A percentile compares a stretch with the other conserved stretches of the same genome.
These are phyloP conservation scores for Calocera cornea DNA, from an alignment of 768 basidiomycete genomes.

Conservation along the genomic window DNA sequence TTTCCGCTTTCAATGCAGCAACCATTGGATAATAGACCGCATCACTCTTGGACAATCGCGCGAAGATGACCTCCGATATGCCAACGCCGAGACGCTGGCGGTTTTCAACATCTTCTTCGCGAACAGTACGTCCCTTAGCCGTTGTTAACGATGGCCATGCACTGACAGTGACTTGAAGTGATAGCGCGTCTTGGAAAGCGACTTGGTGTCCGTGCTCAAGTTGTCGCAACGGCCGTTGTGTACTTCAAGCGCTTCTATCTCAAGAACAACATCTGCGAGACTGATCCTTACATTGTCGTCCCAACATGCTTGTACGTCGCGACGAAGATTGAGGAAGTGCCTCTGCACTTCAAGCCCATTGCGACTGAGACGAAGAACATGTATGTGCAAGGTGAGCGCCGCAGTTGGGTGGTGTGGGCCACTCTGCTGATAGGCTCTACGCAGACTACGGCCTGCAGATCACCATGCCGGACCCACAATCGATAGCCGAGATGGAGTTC, in stretches of 20 bases:
- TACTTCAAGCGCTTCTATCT: conserved; percentile 96
- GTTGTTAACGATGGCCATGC: background rate
- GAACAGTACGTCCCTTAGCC: conserved; percentile 39
- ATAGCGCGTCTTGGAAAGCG: conserved; percentile 81
- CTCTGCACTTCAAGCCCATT: conserved; percentile 86
- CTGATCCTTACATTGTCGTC: conserved; percentile 85
- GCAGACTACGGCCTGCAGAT: background rate
- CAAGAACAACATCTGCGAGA: conserved; percentile 90
- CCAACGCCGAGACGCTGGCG: conserved; percentile 65
- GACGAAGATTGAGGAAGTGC: conserved; percentile 93
- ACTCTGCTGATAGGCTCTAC: too few species aligned
- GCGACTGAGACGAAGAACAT: conserved; percentile 41
- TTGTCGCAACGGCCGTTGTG: conserved; percentile 85
- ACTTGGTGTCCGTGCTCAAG: conserved; percentile 70
- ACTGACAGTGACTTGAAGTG: conserved; percentile 31
- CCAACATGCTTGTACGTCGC: conserved; percentile 92
- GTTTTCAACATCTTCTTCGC: conserved; percentile 82
- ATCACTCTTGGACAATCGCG: conserved; percentile 62
- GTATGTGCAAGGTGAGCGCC: background rate
- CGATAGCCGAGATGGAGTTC: conserved; percentile 95
- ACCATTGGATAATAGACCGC: conserved; percentile 83
- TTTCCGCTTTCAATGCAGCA: conserved; percentile 34
- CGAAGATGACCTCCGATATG: conserved; percentile 60
- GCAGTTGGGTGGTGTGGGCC: too few species aligned
- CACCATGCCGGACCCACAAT: background rate